A percentile compares a stretch with the other conserved stretches of the same genome.
phyloP scores from a whole-genome alignment of 2,329 filamentous ascomycete genomes.

The Paecilomyces niveus region DNA sequence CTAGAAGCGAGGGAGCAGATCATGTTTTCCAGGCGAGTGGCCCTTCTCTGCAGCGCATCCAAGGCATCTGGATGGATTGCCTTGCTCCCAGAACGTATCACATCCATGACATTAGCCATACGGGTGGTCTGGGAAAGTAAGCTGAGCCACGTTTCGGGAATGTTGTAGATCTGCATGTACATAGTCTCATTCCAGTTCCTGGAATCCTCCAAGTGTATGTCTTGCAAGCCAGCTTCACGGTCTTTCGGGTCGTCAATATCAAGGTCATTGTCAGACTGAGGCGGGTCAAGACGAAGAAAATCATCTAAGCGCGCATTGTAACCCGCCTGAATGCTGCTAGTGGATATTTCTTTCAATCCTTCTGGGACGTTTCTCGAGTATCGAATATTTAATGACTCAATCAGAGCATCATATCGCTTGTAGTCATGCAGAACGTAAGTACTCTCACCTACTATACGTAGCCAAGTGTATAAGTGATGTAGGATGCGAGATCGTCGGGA shows the following conservation, averaged over 20 bases:
- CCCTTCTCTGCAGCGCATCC: slow-evolving; percentile 21
- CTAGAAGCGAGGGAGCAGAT: slow-evolving; percentile 23
- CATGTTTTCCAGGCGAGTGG: slow-evolving; percentile 25
- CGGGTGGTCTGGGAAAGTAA: slow-evolving; percentile 39
- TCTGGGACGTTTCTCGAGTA: background rate
- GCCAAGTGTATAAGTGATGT: slow-evolving; percentile 34
- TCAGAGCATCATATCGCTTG: slow-evolving; percentile 12
- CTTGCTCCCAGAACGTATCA: slow-evolving; percentile 14
- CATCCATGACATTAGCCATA: slow-evolving; percentile 32
- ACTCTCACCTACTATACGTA: slow-evolving; percentile 29
- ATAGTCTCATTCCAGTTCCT: slow-evolving; percentile 26
- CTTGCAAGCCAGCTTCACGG: slow-evolving; percentile 21
- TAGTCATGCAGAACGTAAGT: slow-evolving; percentile 26
- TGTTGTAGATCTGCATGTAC: slow-evolving; percentile 36
- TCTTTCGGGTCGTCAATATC: slow-evolving; percentile 34
- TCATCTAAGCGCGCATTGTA: slow-evolving; percentile 29
- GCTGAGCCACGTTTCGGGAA: slow-evolving; percentile 39
- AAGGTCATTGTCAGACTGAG: slow-evolving; percentile 28
- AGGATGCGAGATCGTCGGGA: slow-evolving; percentile 31
- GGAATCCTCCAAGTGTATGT: slow-evolving; percentile 35
- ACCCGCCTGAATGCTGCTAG: slow-evolving; percentile 5
- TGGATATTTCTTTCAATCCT: background rate
- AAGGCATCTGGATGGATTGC: slow-evolving; percentile 14
- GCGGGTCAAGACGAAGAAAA: slow-evolving; percentile 30
- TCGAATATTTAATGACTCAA: slow-evolving; percentile 11